These are phyloP conservation scores for Aspergillus sp. DNA, from an alignment of 2,329 filamentous ascomycete genomes.

Conservation along the genomic window DNA sequence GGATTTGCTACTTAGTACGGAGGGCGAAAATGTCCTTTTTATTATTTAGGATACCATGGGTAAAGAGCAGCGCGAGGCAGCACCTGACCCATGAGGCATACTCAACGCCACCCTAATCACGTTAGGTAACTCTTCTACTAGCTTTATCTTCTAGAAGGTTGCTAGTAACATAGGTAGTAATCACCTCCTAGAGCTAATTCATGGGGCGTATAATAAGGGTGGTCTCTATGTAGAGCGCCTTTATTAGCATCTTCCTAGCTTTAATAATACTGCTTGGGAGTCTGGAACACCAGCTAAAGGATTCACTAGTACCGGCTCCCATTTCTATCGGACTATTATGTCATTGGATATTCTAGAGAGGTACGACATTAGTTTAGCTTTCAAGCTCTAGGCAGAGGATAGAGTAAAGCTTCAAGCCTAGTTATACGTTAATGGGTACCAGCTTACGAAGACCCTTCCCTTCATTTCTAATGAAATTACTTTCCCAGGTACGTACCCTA, in stretches of 20 bases:
- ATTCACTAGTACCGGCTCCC: background rate
- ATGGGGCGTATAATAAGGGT: background rate
- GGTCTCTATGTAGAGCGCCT: constrained; percentile 5
- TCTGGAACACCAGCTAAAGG: background rate
- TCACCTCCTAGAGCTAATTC: constrained; percentile 14
- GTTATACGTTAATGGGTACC: background rate
- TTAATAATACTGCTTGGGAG: background rate
- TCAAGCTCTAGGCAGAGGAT: background rate
- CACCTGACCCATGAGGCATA: constrained; percentile 60
- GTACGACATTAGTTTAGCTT: background rate
- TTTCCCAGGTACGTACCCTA: background rate
- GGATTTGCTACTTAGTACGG: background rate
- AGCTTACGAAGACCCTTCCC: background rate
- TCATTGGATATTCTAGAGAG: background rate
- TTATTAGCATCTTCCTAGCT: background rate
- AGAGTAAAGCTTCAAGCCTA: background rate
- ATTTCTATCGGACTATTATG: background rate
- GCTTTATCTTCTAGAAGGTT: constrained; percentile 58
- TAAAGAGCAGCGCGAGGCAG: constrained; percentile 54
- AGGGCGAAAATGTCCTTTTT: constrained; percentile 45
- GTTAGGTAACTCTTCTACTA: constrained; percentile 19
- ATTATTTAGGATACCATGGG: constrained; percentile 58
- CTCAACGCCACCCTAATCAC: constrained; percentile 52
- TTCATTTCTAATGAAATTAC: background rate
- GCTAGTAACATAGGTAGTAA: constrained; percentile 60